Evolutionary conservation across 163 green algal genomes (phyloP), one percentile per base, ranked within the genome.

Genomic region (Chloroidium sp.): DNA sequence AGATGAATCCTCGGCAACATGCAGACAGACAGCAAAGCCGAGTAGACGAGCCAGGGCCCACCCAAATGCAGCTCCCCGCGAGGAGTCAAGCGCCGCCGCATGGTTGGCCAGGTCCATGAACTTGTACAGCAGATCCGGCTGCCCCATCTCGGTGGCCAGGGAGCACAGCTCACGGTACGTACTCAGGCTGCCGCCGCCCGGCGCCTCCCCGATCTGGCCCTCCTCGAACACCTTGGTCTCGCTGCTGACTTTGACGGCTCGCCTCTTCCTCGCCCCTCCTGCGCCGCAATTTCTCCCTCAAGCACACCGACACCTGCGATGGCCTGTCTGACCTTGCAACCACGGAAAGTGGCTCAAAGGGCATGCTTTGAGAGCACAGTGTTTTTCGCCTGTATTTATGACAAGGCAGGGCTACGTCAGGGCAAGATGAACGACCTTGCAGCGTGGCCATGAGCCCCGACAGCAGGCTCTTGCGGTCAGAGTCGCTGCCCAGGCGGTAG

Each of bases 81-180:
- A 85, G 78, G 89, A 91, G 82, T 94, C 94, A 59, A 96, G 76
- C 14, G 90, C 87, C 4, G 88, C 82, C 60, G 88, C 83, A 79
- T 92, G 87, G 80, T 95, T 92, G 13, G 92, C 91, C 61, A 96
- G 84, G 75, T 94, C 86, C 93, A 97, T 96, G 88, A 97, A 95
- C 36, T 69, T 86, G 87, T 94, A 94, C 6, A 95, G 83, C 61
- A 94, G 88, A 78, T 97, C 93, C 8, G 93, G 92, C 87, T 96
- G 90, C 0, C 92, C 93, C 82, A 97, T 88, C 58, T 97, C 92
- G 10, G 89, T 95, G 3, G 92, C 93, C 75, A 97, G 82, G 0
- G 88, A 89, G 86, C 94, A 98, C 68, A 98, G 90, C 87, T 98
- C 94, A 81, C 91, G 89, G 86, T 98, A 98, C 0, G 95, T 98